Base-by-base conservation (phyloP, 2,329 filamentous ascomycete species). In the Xylariaceae sp. region DNA sequence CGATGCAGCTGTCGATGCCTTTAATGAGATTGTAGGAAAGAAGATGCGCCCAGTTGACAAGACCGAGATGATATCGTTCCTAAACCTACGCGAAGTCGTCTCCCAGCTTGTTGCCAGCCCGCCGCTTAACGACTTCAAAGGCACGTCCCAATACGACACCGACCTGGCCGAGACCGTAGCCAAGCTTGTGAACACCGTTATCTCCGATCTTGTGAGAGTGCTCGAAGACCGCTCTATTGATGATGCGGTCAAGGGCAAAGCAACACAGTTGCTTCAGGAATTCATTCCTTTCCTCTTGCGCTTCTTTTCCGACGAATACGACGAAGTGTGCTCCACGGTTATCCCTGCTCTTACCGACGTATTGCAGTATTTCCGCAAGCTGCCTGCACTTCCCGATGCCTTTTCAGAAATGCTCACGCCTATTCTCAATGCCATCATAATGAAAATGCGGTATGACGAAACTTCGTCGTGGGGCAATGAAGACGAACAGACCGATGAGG, bases 381-480 rank as follows among this genome's bases (percentile, higher is more conserved):
- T 92, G 44, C 83, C 87, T 10, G 80, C 85, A 17, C 79, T 95
- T n/a, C 86, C 89, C 15, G 76, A 82, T 52, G 84, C 89, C 57
- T 94, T 96, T 73, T 80, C 85, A n/a, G 81, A 84, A 55, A 94
- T 96, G 82, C 81, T 99, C 10, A 85, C 89, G 30, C 89, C 91
- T 3, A 92, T 97, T 55, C 78, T 99, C 59, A 90, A 96, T 72
- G 91, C 92, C 57, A 93, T 97, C 68, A 89, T 99, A 61, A 81
- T 85, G 58, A 99, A 99, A 77, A 97, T 97, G 92, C 88, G 93
- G 71, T 97, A 96, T 71, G 94, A 99, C 68, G 93, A 97, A 72
- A 97, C 93, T 4, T 89, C 90, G 1, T 88, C 84, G 17, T 97
- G 93, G 93, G 93, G 92, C 44, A 87, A 92, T 59, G 92, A 97